Conservation (phyloP, 768 basidiomycete genomes). For the Lentinula detonsa region DNA sequence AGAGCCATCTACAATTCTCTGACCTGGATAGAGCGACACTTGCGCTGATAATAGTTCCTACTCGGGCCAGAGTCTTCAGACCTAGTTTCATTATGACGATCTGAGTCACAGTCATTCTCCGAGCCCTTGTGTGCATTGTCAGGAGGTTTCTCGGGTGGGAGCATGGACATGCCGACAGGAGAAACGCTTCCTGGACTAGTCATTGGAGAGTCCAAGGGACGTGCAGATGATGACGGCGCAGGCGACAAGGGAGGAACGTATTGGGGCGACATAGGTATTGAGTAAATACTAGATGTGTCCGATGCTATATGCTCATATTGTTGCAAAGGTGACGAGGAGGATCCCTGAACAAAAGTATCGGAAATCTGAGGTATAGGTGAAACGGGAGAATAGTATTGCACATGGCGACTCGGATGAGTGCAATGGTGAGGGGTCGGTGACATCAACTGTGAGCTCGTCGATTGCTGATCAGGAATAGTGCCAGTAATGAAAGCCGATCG, state of each 20-base stretch:
- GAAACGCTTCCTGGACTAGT: constrained; percentile 6
- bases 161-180: constrained; percentile 3
- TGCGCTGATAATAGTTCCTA: constrained; percentile 55
- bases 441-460: constrained; percentile 16
- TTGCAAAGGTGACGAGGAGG: constrained; percentile 23
- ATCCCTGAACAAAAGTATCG: constrained; percentile 31
- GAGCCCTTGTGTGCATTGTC: background rate
- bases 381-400: constrained; percentile 21
- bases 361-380: constrained; percentile 30
- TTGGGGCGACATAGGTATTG: constrained; percentile 20
- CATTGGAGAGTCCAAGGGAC: constrained; percentile 8
- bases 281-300: constrained; percentile 13
- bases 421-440: background rate
- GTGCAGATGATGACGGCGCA: constrained; percentile 13
- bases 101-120: constrained; percentile 26
- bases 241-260: background rate
- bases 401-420: background rate
- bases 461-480: constrained; percentile 14
- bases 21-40: constrained; percentile 66
- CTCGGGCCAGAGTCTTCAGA: constrained; percentile 23
- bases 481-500: constrained; percentile 27
- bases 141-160: constrained; percentile 6
- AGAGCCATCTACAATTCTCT: constrained; percentile 10
- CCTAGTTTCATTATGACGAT: constrained; percentile 27
- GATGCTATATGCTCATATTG: constrained; percentile 9